Base-by-base conservation (phyloP, 345 rosid genomes). In the Salix dunnii region DNA sequence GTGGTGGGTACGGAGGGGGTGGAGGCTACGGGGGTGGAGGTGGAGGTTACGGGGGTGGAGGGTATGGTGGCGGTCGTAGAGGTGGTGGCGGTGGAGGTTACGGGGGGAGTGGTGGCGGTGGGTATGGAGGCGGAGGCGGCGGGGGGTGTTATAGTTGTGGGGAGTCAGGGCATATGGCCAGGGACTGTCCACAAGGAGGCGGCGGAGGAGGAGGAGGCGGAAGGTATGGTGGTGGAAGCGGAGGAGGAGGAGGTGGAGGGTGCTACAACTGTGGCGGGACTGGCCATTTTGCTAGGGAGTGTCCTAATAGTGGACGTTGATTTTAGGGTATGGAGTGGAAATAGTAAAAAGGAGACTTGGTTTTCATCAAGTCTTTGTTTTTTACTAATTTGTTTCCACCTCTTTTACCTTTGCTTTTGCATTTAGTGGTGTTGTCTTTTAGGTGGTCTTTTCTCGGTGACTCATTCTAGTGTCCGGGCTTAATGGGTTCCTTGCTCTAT, bases 261-360 rank as follows among this genome's bases (percentile, higher is more conserved):
- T 94, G 98, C 69, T 94, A 88, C 80, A 89, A 82, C 87, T 94
- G 98, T 51, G 98, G 98, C 0, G 91, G 77, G 66, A 81, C 93
- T 0, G 98, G 98, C 0, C 98, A 94, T 78, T 94, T 92, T 36
- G 90, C 98, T 0, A 80, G 98, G 82, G 98, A 94, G 20, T 94
- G 98, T 67, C 89, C 96, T 0, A 90, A 89, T 69, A 81, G 82
- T 25, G 84, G 89, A 7, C 90, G 91, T 61, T 88, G 79, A 83
- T 43, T 9, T 58, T 38, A 16, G n/a, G 13, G 21, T 17, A 9
- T 17, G 3, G 7, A 58, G 25, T 58, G 63, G 63, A n/a, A 58
- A 58, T 58, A 58, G 63, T 23, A 10, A 23, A 71, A 51, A n/a
- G 25, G 49, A 61, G 43, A 31, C 16, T 73, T 77, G 12, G 49